Evolutionary conservation across 2,329 filamentous ascomycete genomes (phyloP).

Genomic region (Penicillium sp.): DNA sequence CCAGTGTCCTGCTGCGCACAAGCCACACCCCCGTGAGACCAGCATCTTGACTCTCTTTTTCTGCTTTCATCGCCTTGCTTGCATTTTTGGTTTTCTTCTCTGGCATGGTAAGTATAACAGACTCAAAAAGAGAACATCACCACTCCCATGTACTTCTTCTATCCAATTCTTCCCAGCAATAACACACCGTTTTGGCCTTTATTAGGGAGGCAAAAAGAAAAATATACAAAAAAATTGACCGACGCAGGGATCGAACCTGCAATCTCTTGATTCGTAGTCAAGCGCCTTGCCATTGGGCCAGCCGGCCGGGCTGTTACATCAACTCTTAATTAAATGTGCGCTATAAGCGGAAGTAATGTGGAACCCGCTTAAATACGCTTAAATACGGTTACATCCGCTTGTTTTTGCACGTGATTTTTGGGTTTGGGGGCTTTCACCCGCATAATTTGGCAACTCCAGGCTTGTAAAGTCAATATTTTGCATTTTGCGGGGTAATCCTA

Average conservation of each 20-base stretch:
- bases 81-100: neutral
- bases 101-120: neutral
- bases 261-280: constrained; percentile 55
- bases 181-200: neutral
- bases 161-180: too few relatives aligned
- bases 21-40: too few relatives aligned
- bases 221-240: constrained; percentile 30
- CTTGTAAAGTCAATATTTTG: neutral
- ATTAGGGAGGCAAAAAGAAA: too few relatives aligned
- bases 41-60: neutral
- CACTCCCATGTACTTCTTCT: too few relatives aligned
- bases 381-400: neutral
- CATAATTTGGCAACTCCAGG: neutral
- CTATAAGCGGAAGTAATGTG: neutral
- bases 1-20: neutral
- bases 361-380: neutral
- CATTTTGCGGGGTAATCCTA: fast-evolving
- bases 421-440: fast-evolving
- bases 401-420: neutral
- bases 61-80: neutral
- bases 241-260: constrained; percentile 48
- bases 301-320: constrained; percentile 19
- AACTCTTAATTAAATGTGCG: neutral
- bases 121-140: neutral
- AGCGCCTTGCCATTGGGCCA: constrained; percentile 53